These are phyloP conservation scores for Naumovozyma dairenensis DNA, from an alignment of 805 yeast species.

Conservation along the genomic window DNA sequence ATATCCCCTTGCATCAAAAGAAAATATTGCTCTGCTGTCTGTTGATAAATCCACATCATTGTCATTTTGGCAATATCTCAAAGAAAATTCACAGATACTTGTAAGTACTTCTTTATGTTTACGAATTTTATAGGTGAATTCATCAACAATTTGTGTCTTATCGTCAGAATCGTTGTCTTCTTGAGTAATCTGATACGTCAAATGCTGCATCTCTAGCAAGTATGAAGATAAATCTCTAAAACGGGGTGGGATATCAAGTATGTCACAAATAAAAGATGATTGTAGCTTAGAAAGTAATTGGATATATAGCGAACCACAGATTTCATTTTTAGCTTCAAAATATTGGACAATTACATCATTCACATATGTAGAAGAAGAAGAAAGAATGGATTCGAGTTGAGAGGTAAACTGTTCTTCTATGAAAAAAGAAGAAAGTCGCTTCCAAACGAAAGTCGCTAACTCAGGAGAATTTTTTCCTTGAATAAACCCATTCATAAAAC, in stretches of 20 bases:
- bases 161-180: not conserved
- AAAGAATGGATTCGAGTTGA: constrained; percentile 12
- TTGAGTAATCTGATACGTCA: not conserved
- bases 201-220: constrained; percentile 3
- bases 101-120: constrained; percentile 26
- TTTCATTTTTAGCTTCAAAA: constrained; percentile 21
- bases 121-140: constrained; percentile 21
- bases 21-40: constrained; percentile 11
- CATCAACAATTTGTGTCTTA: constrained; percentile 15
- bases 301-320: constrained; percentile 19
- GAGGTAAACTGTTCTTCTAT: constrained; percentile 11
- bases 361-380: constrained; percentile 12
- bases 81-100: constrained; percentile 21
- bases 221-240: constrained; percentile 24
- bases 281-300: constrained; percentile 18
- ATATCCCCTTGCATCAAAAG: constrained; percentile 32
- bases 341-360: constrained; percentile 26
- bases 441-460: constrained; percentile 14
- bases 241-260: constrained; percentile 17
- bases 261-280: constrained; percentile 8
- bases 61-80: constrained; percentile 13
- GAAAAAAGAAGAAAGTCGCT: constrained; percentile 8
- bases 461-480: constrained; percentile 8
- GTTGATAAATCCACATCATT: constrained; percentile 14
- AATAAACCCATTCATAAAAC: constrained; percentile 30